Base-by-base conservation (phyloP, 495 filamentous ascomycete genomes). In the Trichoderma gamsii region DNA sequence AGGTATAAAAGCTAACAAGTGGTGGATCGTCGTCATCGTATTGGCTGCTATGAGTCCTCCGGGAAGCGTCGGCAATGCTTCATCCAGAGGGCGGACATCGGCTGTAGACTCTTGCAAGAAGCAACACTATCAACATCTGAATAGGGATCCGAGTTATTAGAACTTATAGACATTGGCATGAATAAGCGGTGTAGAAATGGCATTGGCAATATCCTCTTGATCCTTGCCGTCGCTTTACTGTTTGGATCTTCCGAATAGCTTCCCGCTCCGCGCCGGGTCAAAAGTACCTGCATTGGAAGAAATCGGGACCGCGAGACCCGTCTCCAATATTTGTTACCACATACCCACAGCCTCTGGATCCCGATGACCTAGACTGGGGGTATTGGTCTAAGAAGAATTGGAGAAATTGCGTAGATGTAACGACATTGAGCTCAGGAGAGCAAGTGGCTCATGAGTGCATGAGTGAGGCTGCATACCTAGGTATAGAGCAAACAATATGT, bases 221-320 rank as follows among this genome's bases (percentile, higher is more conserved):
- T 52, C 49, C 49, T 21, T 52, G 49, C 18, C 8, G 49, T 52
- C 18, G 49, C 7, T 52, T 23, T 23, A 52, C n/a, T 9, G 49
- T n/a, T 21, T 52, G 1, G n/a, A 9, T n/a, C n/a, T 52, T 9
- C 49, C n/a, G n/a, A 52, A 52, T 23, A 16, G 49, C 18, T 21
- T 46, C 43, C 8, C 49, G 18, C n/a, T 52, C 49, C 18, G 49
- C 16, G 49, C 15, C 49, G 49, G 49, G 18, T 52, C 49, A n/a
- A 52, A 52, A 23, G 49, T 52, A n/a, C 49, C 49, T 52, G 49
- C 49, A 52, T 52, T 52, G 49, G 49, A 23, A 52, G 49, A 52
- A 52, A n/a, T 52, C 49, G 49, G 49, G 49, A 52, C 49, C 18
- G 43, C 2, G 6, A 46, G n/a, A n/a, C 49, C 49, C 49, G 3